Conservation (phyloP, 192 early-diverging fungal species). For the Entomortierella lignicola region DNA sequence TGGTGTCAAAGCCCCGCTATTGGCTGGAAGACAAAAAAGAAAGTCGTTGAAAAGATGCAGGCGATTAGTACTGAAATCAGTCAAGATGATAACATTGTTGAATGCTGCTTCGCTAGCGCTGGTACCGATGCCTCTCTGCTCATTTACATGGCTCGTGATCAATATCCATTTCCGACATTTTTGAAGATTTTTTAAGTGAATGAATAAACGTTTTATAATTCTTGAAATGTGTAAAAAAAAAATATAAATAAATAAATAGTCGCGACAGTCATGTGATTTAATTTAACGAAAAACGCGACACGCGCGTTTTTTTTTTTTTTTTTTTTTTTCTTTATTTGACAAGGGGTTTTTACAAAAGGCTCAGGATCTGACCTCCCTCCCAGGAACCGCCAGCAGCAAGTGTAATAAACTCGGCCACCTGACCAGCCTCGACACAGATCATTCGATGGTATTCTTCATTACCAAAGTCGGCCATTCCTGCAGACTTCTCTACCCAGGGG, state of each 20-base stretch:
- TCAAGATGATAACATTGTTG: neutral
- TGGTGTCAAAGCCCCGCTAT: neutral
- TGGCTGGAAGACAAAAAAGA: neutral
- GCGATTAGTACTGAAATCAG: neutral
- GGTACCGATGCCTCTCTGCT: constrained; percentile 5
- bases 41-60: neutral
- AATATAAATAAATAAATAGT: constrained; percentile 2
- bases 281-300: neutral
- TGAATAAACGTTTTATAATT: neutral
- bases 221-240: neutral
- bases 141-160: constrained; percentile 16
- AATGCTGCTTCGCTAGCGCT: neutral
- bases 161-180: constrained; percentile 40
- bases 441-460: constrained; percentile 88
- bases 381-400: constrained; percentile 76
- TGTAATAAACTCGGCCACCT: constrained; percentile 73
- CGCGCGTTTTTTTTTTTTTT: constrained; percentile 1
- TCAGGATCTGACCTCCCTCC: constrained; percentile 78
- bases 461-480: constrained; percentile 90
- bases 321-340: neutral
- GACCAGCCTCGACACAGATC: constrained; percentile 92
- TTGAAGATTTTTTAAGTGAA: neutral
- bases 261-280: constrained; percentile 23
- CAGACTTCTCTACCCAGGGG: constrained; percentile 92
- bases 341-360: constrained; percentile 31